Conservation (phyloP, 345 rosid genomes). For the Gynandropsis gynandra region DNA sequence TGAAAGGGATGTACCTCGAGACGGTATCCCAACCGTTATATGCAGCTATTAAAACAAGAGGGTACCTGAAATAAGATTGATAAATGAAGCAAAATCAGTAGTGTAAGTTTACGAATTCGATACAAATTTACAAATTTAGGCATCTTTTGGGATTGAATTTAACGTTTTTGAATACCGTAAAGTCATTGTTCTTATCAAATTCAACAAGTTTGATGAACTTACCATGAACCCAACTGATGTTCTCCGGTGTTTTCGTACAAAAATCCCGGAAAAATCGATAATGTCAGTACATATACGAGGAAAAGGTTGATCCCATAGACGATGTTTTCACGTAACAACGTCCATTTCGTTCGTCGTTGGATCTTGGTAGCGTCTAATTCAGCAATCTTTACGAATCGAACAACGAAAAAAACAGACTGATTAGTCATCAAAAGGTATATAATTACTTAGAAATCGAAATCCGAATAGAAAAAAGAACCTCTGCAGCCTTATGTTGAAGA, state of each 20-base stretch:
- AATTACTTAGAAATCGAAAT: slow-evolving; percentile 1
- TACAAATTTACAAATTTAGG: too few relatives aligned
- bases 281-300: slow-evolving; percentile 49
- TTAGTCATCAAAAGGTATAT: not conserved
- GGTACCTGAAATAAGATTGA: slow-evolving; percentile 44
- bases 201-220: slow-evolving; percentile 18
- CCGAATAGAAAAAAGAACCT: slow-evolving; percentile 11
- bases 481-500: slow-evolving; percentile 30
- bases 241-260: slow-evolving; percentile 75
- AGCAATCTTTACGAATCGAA: slow-evolving; percentile 20
- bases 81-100: too few relatives aligned
- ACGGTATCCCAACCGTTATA: slow-evolving; percentile 59
- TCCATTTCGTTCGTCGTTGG: slow-evolving; percentile 26
- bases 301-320: slow-evolving; percentile 56
- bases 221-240: slow-evolving; percentile 68
- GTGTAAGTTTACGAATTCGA: too few relatives aligned
- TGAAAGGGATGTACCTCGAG: slow-evolving; percentile 52
- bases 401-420: too few relatives aligned
- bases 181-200: too few relatives aligned
- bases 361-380: slow-evolving; percentile 31
- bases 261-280: slow-evolving; percentile 87
- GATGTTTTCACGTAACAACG: slow-evolving; percentile 42
- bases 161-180: too few relatives aligned
- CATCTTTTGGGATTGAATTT: too few relatives aligned
- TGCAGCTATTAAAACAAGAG: slow-evolving; percentile 64